Evolutionary conservation across 331 rosid genomes (phyloP).

Genomic region (Arachis monticola): DNA sequence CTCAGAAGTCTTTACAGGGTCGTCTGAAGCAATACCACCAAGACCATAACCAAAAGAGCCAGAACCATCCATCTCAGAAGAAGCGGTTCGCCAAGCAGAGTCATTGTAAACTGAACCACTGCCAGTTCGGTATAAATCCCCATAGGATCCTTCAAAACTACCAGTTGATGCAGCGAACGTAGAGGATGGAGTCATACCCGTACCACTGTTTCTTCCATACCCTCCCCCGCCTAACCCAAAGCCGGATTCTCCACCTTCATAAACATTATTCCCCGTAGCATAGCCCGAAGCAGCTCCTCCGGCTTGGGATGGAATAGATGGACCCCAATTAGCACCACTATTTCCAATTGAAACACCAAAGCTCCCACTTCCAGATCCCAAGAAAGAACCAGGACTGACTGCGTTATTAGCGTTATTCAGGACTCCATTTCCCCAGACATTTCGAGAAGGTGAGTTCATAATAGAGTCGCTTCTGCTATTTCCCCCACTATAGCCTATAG

Average conservation of each 20-base stretch:
- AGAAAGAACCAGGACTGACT: constrained; percentile 54
- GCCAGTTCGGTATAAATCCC: constrained; percentile 67
- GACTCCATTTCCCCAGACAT: constrained; percentile 87
- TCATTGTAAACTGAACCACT: constrained; percentile 71
- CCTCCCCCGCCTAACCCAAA: constrained; percentile 76
- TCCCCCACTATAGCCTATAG: constrained; percentile 79
- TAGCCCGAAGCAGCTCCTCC: constrained; percentile 72
- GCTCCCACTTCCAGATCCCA: constrained; percentile 72
- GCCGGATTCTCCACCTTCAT: constrained; percentile 70
- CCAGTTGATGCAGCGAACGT: constrained; percentile 57
- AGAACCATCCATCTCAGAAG: constrained; percentile 83
- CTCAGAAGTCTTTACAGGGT: constrained; percentile 72
- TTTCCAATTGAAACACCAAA: constrained; percentile 80
- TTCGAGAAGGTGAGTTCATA: constrained; percentile 72
- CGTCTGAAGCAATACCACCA: constrained; percentile 74
- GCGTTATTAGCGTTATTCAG: constrained; percentile 57
- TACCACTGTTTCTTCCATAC: constrained; percentile 71
- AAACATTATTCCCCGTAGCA: constrained; percentile 59
- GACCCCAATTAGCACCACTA: constrained; percentile 68
- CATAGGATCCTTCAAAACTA: constrained; percentile 81
- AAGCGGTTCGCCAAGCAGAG: constrained; percentile 79
- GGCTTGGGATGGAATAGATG: constrained; percentile 58
- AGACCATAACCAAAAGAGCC: constrained; percentile 77
- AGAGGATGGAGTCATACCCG: constrained; percentile 58
- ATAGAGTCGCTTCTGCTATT: constrained; percentile 75